Base-by-base conservation (phyloP, 75 land plant species). In the Pinus tabuliformis region DNA sequence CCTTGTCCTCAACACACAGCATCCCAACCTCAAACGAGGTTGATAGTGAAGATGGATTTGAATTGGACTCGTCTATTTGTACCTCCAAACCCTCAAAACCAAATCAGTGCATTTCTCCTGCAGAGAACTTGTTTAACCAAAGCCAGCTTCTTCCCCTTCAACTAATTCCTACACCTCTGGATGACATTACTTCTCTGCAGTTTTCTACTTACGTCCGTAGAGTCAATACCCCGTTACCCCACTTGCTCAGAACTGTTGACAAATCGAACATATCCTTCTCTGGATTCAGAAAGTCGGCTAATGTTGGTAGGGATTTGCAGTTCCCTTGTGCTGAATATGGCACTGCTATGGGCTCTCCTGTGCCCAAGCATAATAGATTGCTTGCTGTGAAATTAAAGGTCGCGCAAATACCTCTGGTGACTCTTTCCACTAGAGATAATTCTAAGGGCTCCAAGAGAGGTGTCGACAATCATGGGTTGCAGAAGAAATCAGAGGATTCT, bases 341-440 rank as follows among this genome's bases (percentile, higher is more conserved):
- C 6, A 24, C 30, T 28, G 11, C 52, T 18, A 3, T 74, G 15
- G 70, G 66, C 24, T 52, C 5, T 39, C 21, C 58, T 5, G 37
- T 57, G 56, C 61, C 37, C 45, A 54, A 85, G 72, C 60, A 76
- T 20, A 64, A 74, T 72, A 84, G 81, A 76, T 75, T 81, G 70
- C 81, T 90, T 56, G 75, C 83, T 0, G 85, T 87, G 59, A 90
- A 90, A 71, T 83, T 90, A 72, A 87, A 83, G 75, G 83, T 85
- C n/a, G 87, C 83, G 49, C 87, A 90, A n/a, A 85, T 75, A 26
- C 89, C 85, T 4, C 72, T 88, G 39, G 77, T 81, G 62, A 86
- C 92, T 4, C 73, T 90, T 64, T 90, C 88, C 62, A 76, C 84
- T 56, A 75, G 85, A 30, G 87, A 87, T 63, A 65, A 33, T 73